Percentiles rank a stretch among this genome's conserved stretches.
Evolutionary conservation across 805 yeast species (phyloP).

Genomic region (Dipodascus geniculatus): DNA sequence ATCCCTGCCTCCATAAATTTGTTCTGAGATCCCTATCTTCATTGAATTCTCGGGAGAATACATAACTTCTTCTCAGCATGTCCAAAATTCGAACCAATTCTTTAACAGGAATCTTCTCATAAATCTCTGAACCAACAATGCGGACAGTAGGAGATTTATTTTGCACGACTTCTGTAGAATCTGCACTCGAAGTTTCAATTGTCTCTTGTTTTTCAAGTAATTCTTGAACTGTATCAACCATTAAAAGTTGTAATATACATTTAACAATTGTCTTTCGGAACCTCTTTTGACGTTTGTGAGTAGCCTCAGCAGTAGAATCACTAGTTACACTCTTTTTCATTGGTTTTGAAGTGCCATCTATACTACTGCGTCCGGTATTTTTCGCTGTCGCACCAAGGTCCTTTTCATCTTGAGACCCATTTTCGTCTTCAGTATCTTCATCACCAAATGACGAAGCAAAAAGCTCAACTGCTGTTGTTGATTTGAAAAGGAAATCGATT

Average conservation of each 20-base stretch:
- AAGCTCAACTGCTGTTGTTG: constrained; percentile 79
- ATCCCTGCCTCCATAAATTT: constrained; percentile 83
- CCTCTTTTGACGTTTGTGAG: constrained; percentile 35
- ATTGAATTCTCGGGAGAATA: constrained; percentile 78
- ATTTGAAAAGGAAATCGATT: constrained; percentile 56
- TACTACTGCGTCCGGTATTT: neutral
- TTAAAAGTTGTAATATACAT: constrained; percentile 78
- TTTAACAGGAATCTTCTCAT: constrained; percentile 53
- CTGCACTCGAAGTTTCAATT: neutral
- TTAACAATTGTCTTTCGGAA: constrained; percentile 73
- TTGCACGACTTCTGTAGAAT: neutral
- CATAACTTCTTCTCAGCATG: constrained; percentile 56
- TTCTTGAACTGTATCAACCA: constrained; percentile 80
- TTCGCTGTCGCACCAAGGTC: constrained; percentile 6
- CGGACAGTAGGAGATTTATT: neutral
- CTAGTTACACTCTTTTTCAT: constrained; percentile 1
- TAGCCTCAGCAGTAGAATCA: constrained; percentile 6
- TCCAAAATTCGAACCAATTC: constrained; percentile 49
- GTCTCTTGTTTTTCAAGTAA: constrained; percentile 48
- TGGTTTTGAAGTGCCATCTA: constrained; percentile 1
- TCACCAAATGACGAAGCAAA: constrained; percentile 28
- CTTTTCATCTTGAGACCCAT: constrained; percentile 8
- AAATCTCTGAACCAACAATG: constrained; percentile 33
- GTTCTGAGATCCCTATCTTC: constrained; percentile 79
- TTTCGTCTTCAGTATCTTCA: constrained; percentile 27